phyloP scores from a whole-genome alignment of 345 rosid species.

The Linum lewisii region DNA sequence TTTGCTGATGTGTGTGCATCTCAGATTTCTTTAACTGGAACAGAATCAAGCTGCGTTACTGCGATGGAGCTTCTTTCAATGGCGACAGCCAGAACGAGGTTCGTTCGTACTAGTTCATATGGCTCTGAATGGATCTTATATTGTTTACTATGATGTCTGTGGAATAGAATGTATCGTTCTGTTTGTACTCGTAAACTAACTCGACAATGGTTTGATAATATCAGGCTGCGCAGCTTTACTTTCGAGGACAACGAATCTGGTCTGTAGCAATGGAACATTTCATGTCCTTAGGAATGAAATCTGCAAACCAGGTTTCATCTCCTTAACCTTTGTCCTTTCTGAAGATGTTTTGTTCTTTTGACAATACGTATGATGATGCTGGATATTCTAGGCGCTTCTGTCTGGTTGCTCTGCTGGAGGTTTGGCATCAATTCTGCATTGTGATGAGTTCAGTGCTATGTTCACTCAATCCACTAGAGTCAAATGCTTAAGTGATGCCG shows the following conservation, averaged over 20 bases:
- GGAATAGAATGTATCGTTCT: too few species aligned
- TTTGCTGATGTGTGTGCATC: too few species aligned
- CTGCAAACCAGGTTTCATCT: constrained; percentile 16
- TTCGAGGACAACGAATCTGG: constrained; percentile 28
- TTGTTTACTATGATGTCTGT: too few species aligned
- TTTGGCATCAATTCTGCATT: constrained; percentile 21
- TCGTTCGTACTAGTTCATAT: too few species aligned
- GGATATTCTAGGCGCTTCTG: constrained; percentile 17
- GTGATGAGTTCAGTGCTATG: constrained; percentile 22
- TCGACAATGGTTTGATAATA: neutral
- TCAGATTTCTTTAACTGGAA: constrained; percentile 29
- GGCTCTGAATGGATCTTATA: too few species aligned
- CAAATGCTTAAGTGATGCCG: constrained; percentile 29
- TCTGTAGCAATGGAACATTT: constrained; percentile 18
- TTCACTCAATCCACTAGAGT: constrained; percentile 21
- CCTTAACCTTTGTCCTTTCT: neutral
- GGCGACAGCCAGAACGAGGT: constrained; percentile 24
- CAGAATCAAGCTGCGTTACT: constrained; percentile 21
- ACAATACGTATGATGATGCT: neutral
- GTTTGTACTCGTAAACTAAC: neutral
- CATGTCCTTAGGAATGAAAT: constrained; percentile 21
- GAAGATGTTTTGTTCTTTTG: neutral
- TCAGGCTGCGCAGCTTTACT: constrained; percentile 22
- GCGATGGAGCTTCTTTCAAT: constrained; percentile 26
- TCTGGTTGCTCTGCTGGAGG: constrained; percentile 31